phyloP scores from a whole-genome alignment of 2,329 filamentous ascomycete genomes.

The Talaromyces sp. region DNA sequence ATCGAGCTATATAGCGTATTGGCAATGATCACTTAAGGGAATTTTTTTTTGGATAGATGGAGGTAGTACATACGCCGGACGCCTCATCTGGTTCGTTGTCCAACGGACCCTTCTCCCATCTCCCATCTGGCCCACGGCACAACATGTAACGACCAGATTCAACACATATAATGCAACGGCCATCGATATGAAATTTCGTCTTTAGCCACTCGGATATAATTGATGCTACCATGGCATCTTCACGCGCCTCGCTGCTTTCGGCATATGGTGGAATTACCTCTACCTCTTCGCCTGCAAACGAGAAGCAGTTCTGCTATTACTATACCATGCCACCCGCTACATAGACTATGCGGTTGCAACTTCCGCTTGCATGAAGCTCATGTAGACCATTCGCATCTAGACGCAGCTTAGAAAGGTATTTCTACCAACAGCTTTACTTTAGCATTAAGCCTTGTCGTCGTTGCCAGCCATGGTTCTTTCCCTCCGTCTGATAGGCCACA shows the following conservation, averaged over 20 bases:
- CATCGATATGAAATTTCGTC: background rate
- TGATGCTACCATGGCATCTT: background rate
- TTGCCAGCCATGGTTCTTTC: too few relatives aligned
- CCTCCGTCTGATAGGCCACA: background rate
- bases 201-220: conserved; percentile 1
- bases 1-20: background rate
- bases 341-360: too few relatives aligned
- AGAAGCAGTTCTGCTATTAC: background rate
- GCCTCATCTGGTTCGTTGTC: background rate
- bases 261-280: background rate
- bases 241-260: background rate
- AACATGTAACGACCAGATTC: background rate
- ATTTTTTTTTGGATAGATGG: too few relatives aligned
- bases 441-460: too few relatives aligned
- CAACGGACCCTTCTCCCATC: background rate
- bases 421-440: too few relatives aligned
- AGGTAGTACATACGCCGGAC: background rate
- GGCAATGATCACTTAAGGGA: background rate
- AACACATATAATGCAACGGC: background rate
- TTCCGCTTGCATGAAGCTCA: too few relatives aligned
- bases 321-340: too few relatives aligned
- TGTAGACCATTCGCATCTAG: too few relatives aligned
- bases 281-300: background rate
- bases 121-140: background rate
- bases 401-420: too few relatives aligned